Evolutionary conservation across 495 filamentous ascomycete species (phyloP).

Genomic region (Aspergillus hancockii): DNA sequence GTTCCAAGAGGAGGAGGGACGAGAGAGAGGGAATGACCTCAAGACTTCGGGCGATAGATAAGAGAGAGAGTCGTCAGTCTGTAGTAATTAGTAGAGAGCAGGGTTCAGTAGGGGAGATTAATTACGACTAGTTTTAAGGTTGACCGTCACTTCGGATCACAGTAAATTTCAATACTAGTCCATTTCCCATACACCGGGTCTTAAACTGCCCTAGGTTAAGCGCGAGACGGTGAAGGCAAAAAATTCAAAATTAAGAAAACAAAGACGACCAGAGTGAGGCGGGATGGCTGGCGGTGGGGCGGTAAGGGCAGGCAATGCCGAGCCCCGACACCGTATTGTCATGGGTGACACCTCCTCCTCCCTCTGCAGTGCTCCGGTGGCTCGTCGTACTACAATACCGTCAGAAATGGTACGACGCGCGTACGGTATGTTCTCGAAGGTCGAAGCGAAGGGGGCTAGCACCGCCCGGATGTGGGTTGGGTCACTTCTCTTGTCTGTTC

Average conservation of each 20-base stretch:
- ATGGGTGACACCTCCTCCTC: too few relatives aligned
- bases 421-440: slow-evolving; percentile 6
- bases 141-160: slow-evolving; percentile 14
- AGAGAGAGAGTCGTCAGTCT: too few relatives aligned
- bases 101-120: not conserved
- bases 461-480: not conserved
- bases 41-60: slow-evolving; percentile 5
- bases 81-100: too few relatives aligned
- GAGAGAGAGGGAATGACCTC: not conserved
- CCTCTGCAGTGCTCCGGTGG: too few relatives aligned
- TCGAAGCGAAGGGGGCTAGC: not conserved
- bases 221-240: slow-evolving; percentile 2
- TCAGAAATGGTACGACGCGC: not conserved
- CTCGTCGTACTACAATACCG: too few relatives aligned
- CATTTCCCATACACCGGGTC: not conserved
- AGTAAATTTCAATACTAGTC: slow-evolving; percentile 7
- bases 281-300: slow-evolving; percentile 11
- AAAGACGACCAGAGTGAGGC: too few relatives aligned
- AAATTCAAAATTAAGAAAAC: too few relatives aligned
- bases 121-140: slow-evolving; percentile 1
- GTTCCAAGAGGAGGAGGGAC: not conserved
- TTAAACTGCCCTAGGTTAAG: not conserved
- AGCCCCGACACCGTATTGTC: slow-evolving; percentile 10
- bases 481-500: too few relatives aligned
- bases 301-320: slow-evolving; percentile 13